Conservation (phyloP, 2,329 filamentous ascomycete genomes). For the Westerdykella ornata region DNA sequence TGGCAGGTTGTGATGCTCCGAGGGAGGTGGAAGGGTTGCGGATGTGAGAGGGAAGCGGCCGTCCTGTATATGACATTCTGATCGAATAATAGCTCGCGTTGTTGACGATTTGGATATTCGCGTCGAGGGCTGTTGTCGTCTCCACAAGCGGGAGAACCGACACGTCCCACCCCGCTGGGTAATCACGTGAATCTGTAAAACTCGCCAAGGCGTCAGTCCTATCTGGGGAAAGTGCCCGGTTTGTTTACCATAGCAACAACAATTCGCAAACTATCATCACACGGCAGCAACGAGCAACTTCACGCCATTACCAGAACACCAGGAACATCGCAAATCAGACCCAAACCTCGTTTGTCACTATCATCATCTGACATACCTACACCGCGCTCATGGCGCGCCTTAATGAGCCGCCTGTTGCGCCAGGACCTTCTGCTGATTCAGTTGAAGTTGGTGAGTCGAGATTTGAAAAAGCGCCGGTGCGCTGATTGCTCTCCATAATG, state of each 20-base stretch:
- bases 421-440: conserved; percentile 52
- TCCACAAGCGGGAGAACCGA: background rate
- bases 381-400: conserved; percentile 65
- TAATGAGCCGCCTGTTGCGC: conserved; percentile 58
- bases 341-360: conserved; percentile 11
- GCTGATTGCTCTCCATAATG: conserved; percentile 1
- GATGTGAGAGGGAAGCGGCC: conserved; percentile 56
- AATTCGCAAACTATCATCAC: conserved; percentile 18
- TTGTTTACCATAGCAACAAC: conserved; percentile 33
- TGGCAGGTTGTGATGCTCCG: conserved; percentile 36
- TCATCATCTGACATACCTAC: conserved; percentile 32
- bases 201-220: too few species aligned
- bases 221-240: background rate
- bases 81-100: background rate
- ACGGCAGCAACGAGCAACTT: conserved; percentile 28
- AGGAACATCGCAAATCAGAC: conserved; percentile 3
- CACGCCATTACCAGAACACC: conserved; percentile 2
- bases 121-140: background rate
- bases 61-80: conserved; percentile 37
- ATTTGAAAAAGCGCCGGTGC: conserved; percentile 11
- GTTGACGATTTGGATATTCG: background rate
- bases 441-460: conserved; percentile 61
- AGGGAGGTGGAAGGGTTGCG: conserved; percentile 49
- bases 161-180: background rate
- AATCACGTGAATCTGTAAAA: background rate